Percentiles rank a stretch among this genome's conserved stretches.
Conservation (phyloP, 2,329 filamentous ascomycete species). For the Myrmaecium sp. region DNA sequence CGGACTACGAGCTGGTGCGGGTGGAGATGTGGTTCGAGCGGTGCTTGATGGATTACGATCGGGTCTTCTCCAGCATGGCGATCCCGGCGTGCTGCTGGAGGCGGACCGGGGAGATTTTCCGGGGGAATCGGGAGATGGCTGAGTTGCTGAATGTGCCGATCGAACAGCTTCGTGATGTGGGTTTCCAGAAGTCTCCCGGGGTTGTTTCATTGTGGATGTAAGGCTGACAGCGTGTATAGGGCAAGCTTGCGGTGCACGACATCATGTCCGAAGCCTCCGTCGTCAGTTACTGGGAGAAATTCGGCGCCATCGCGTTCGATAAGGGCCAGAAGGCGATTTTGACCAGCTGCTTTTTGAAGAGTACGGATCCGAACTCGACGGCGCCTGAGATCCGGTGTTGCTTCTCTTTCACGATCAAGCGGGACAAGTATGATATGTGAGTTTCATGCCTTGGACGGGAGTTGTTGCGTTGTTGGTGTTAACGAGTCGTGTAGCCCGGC, state of each 20-base stretch:
- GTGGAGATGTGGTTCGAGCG: constrained; percentile 99
- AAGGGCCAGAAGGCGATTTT: constrained; percentile 84
- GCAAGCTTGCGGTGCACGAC: constrained; percentile 86
- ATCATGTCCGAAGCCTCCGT: constrained; percentile 89
- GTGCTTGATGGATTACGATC: constrained; percentile 92
- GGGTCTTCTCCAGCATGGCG: constrained; percentile 97
- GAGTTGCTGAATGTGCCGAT: constrained; percentile 88
- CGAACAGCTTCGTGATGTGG: constrained; percentile 75
- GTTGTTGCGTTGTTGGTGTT: constrained; percentile 10
- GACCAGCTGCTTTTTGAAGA: constrained; percentile 83
- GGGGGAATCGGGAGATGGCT: constrained; percentile 97
- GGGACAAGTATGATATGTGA: constrained; percentile 93
- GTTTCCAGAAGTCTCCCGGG: constrained; percentile 20
- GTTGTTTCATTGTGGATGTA: neutral
- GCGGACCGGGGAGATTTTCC: constrained; percentile 89
- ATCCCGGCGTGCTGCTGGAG: constrained; percentile 96
- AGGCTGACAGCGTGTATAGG: constrained; percentile 36
- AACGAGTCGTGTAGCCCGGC: constrained; percentile 43
- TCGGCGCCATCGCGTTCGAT: constrained; percentile 94
- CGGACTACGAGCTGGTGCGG: constrained; percentile 82
- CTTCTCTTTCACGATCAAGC: constrained; percentile 91
- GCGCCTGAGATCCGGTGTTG: constrained; percentile 75
- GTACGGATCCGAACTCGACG: constrained; percentile 41
- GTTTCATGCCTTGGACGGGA: constrained; percentile 19
- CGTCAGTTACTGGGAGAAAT: constrained; percentile 98